Evolutionary conservation across 306 rosid genomes (phyloP).

Genomic region (Prunus persica): DNA sequence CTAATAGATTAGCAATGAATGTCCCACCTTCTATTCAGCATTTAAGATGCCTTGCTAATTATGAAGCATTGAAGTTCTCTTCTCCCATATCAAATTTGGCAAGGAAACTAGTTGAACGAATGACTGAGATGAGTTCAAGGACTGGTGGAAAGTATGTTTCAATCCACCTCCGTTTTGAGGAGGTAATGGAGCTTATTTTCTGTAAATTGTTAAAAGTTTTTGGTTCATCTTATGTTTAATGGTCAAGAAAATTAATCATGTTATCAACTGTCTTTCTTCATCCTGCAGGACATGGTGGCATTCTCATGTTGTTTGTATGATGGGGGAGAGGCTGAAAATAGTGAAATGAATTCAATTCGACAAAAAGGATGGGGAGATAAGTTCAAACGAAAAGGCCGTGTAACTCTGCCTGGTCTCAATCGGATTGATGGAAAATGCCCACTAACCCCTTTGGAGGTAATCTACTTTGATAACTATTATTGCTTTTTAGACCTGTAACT

Average conservation of each 20-base stretch:
- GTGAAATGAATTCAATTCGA: slow-evolving; percentile 75
- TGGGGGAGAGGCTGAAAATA: slow-evolving; percentile 74
- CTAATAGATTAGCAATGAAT: slow-evolving; percentile 91
- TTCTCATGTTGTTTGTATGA: slow-evolving; percentile 94
- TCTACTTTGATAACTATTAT: slow-evolving; percentile 10
- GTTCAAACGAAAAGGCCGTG: slow-evolving; percentile 69
- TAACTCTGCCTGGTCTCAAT: slow-evolving; percentile 62
- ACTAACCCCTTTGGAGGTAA: slow-evolving; percentile 86
- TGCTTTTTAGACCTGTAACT: slow-evolving; percentile 11
- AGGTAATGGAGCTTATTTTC: slow-evolving; percentile 52
- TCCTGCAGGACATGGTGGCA: slow-evolving; percentile 90
- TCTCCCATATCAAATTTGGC: slow-evolving; percentile 68
- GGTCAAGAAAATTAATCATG: not conserved
- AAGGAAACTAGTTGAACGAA: slow-evolving; percentile 57
- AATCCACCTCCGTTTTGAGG: slow-evolving; percentile 95
- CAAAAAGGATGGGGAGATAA: slow-evolving; percentile 85
- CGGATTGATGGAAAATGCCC: slow-evolving; percentile 94
- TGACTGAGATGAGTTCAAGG: slow-evolving; percentile 72
- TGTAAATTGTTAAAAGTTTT: slow-evolving; percentile 7
- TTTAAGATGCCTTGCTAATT: slow-evolving; percentile 89
- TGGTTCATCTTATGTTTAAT: not conserved
- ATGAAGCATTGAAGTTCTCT: slow-evolving; percentile 82
- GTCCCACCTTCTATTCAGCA: slow-evolving; percentile 84
- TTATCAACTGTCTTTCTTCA: slow-evolving; percentile 11
- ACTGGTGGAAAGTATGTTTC: slow-evolving; percentile 77